Conservation (phyloP, 2,329 filamentous ascomycete genomes). For the Pyricularia sp. region DNA sequence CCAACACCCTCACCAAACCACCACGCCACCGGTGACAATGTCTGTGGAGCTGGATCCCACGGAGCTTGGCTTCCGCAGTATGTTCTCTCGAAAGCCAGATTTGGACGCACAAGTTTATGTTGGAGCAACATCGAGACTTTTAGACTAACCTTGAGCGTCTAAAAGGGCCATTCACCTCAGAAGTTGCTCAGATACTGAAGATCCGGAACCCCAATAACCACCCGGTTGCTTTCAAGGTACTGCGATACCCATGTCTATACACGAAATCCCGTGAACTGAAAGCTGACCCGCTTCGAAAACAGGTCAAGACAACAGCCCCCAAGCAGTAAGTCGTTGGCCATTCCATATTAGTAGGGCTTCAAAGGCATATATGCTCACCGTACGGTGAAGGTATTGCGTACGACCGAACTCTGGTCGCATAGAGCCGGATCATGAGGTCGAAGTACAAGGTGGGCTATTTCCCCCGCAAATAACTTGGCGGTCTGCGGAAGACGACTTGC, state of each 20-base stretch:
- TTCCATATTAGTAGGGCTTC: background rate
- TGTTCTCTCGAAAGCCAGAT: constrained; percentile 20
- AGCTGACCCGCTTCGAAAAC: constrained; percentile 2
- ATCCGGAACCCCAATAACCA: constrained; percentile 51
- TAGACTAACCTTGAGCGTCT: constrained; percentile 10
- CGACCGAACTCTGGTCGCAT: constrained; percentile 94
- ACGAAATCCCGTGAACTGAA: constrained; percentile 57
- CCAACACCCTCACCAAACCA: background rate
- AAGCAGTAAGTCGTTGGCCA: constrained; percentile 65
- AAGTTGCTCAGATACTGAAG: constrained; percentile 51
- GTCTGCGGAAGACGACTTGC: background rate
- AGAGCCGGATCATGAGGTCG: constrained; percentile 77
- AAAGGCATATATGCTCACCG: constrained; percentile 7
- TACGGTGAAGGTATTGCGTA: constrained; percentile 70
- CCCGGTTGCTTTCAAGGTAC: constrained; percentile 59
- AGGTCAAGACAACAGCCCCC: constrained; percentile 98
- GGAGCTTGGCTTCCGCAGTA: constrained; percentile 91
- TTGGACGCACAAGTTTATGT: background rate
- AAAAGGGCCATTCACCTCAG: constrained; percentile 54
- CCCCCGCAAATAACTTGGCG: background rate
- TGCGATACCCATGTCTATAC: constrained; percentile 12
- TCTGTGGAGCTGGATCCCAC: constrained; percentile 85
- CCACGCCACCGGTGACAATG: constrained; percentile 44
- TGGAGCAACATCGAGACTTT: constrained; percentile 7
- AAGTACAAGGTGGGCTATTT: constrained; percentile 65